phyloP scores from a whole-genome alignment of 1,284 basidiomycete species.

The Malassezia equina region DNA sequence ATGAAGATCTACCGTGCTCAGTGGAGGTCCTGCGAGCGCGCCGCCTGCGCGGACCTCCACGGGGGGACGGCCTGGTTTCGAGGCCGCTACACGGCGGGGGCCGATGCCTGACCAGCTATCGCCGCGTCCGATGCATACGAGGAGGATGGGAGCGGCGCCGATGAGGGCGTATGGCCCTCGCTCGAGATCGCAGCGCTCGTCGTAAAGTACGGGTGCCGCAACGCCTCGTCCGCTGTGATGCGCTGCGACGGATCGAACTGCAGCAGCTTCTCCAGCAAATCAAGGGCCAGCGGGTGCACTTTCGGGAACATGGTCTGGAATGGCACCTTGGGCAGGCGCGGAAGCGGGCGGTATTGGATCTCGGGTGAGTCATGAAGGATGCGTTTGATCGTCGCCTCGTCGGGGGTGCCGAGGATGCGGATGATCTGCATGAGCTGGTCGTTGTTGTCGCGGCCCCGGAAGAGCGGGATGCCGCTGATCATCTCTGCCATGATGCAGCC shows the following conservation, averaged over 20 bases:
- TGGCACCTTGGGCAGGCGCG: slow-evolving; percentile 80
- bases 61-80: too few species aligned
- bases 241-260: slow-evolving; percentile 93
- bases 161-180: neutral
- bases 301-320: slow-evolving; percentile 82
- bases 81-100: neutral
- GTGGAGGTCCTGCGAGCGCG: neutral
- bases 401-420: slow-evolving; percentile 90
- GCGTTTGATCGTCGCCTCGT: slow-evolving; percentile 75
- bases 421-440: slow-evolving; percentile 97
- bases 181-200: slow-evolving; percentile 32
- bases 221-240: slow-evolving; percentile 80
- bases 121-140: neutral
- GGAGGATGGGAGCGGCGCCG: neutral
- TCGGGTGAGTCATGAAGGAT: slow-evolving; percentile 92
- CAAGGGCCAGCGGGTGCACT: slow-evolving; percentile 80
- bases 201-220: slow-evolving; percentile 84
- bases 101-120: neutral
- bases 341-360: slow-evolving; percentile 74
- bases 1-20: neutral
- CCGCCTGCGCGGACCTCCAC: neutral
- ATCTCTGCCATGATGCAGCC: slow-evolving; percentile 90
- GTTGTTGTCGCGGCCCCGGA: slow-evolving; percentile 93
- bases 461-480: slow-evolving; percentile 91
- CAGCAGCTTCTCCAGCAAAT: slow-evolving; percentile 85